Percentiles rank a stretch among this genome's conserved stretches.
Conservation (phyloP, 2,329 filamentous ascomycete genomes). For the Bipolaris zeicola region DNA sequence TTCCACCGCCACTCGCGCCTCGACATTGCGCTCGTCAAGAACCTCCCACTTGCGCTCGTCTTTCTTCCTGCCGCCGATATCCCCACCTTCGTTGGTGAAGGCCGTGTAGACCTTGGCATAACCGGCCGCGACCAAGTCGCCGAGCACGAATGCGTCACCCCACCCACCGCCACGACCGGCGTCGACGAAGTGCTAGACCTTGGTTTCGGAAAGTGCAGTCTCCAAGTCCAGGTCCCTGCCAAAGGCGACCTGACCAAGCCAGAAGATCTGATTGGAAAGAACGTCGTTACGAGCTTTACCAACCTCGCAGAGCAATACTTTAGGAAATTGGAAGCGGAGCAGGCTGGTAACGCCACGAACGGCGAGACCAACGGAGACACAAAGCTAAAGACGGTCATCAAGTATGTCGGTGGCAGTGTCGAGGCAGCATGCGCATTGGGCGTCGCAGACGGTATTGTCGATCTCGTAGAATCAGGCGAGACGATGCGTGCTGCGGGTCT, state of each 20-base stretch:
- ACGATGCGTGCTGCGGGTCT: conserved; percentile 97
- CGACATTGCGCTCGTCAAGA: conserved; percentile 97
- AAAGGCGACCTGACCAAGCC: conserved; percentile 74
- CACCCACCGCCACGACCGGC: conserved; percentile 52
- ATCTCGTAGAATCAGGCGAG: conserved; percentile 97
- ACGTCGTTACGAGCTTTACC: conserved; percentile 95
- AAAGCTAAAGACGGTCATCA: conserved; percentile 84
- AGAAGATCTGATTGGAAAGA: conserved; percentile 84
- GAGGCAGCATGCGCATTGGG: conserved; percentile 95
- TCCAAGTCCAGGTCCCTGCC: conserved; percentile 95
- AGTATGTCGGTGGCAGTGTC: conserved; percentile 94
- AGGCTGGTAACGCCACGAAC: conserved; percentile 39
- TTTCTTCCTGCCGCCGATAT: conserved; percentile 98
- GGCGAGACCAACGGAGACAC: conserved; percentile 47
- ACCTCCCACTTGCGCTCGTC: conserved; percentile 90
- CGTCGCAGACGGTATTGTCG: conserved; percentile 95
- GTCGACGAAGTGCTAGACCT: conserved; percentile 90
- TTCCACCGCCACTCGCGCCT: conserved; percentile 94
- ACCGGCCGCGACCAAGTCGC: conserved; percentile 91
- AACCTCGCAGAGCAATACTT: conserved; percentile 85
- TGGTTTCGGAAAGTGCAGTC: conserved; percentile 85
- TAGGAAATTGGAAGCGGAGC: conserved; percentile 69
- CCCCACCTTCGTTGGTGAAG: conserved; percentile 95
- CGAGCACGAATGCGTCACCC: conserved; percentile 76
- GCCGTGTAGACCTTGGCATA: conserved; percentile 90